phyloP scores from a whole-genome alignment of 1,139 yeast species.

The Candida tropicalis region DNA sequence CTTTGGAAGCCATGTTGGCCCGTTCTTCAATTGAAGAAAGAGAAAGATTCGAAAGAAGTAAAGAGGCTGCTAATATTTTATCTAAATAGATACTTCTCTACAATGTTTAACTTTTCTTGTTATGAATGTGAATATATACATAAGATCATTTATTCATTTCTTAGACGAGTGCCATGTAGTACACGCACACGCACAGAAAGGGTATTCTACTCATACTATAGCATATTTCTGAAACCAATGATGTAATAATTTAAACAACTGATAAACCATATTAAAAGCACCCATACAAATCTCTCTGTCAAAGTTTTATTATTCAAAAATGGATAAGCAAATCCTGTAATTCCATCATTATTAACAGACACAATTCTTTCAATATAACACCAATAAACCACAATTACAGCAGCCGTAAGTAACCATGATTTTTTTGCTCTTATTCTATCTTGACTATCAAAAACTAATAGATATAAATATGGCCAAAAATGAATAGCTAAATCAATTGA shows the following conservation, averaged over 20 bases:
- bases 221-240: slow-evolving; percentile 7
- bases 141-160: no score
- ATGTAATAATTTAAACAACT: slow-evolving; percentile 14
- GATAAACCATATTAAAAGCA: slow-evolving; percentile 11
- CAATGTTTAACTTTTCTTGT: background rate
- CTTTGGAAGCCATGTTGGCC: slow-evolving; percentile 53
- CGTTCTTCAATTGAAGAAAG: slow-evolving; percentile 53
- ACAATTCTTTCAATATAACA: slow-evolving; percentile 15
- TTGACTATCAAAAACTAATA: slow-evolving; percentile 10
- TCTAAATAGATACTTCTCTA: slow-evolving; percentile 9
- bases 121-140: slow-evolving; percentile 1
- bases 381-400: slow-evolving; percentile 13
- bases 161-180: no score
- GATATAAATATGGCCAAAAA: slow-evolving; percentile 23
- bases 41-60: slow-evolving; percentile 49
- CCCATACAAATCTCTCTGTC: slow-evolving; percentile 10
- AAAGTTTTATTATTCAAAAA: slow-evolving; percentile 18
- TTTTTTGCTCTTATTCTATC: slow-evolving; percentile 5
- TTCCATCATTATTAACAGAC: slow-evolving; percentile 7
- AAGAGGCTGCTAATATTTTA: slow-evolving; percentile 30
- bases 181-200: no score
- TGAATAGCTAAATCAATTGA: slow-evolving; percentile 26
- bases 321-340: slow-evolving; percentile 24
- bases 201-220: no score
- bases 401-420: slow-evolving; percentile 9